phyloP scores from a whole-genome alignment of 2,329 filamentous ascomycete genomes.

The Venturia pyrina region DNA sequence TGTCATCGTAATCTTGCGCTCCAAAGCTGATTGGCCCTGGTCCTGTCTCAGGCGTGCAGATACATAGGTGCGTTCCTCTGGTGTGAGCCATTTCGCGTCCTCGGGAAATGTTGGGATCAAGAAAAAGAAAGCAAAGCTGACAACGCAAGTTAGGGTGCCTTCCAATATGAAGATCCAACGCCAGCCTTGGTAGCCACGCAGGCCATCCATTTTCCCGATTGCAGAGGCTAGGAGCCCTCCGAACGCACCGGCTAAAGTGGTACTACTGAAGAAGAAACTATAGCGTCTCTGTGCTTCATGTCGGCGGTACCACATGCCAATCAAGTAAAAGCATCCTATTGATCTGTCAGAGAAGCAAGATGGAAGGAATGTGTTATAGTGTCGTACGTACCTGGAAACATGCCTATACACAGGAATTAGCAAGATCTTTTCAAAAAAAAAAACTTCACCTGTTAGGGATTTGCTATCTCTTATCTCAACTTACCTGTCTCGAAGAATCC shows the following conservation, averaged over 20 bases:
- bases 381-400: not conserved
- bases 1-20: conserved; percentile 31
- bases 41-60: conserved; percentile 36
- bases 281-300: conserved; percentile 84
- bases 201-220: conserved; percentile 77
- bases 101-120: conserved; percentile 40
- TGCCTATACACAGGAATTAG: not conserved
- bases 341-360: not conserved
- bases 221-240: conserved; percentile 76
- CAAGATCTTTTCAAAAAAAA: not conserved
- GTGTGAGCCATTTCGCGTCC: conserved; percentile 36
- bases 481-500: conserved; percentile 47
- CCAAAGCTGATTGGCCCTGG: conserved; percentile 36
- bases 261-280: conserved; percentile 85
- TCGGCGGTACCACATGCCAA: conserved; percentile 85
- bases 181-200: conserved; percentile 59
- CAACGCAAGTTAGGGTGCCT: conserved; percentile 34
- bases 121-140: conserved; percentile 38
- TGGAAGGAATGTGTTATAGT: not conserved
- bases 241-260: conserved; percentile 71
- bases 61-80: conserved; percentile 37
- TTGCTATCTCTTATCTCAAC: conserved; percentile 24
- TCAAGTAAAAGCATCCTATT: conserved; percentile 47
- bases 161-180: conserved; percentile 61
- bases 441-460: not conserved